These are phyloP conservation scores for Thalassia testudinum DNA, from an alignment of 116 monocot genomes.

Conservation along the genomic window DNA sequence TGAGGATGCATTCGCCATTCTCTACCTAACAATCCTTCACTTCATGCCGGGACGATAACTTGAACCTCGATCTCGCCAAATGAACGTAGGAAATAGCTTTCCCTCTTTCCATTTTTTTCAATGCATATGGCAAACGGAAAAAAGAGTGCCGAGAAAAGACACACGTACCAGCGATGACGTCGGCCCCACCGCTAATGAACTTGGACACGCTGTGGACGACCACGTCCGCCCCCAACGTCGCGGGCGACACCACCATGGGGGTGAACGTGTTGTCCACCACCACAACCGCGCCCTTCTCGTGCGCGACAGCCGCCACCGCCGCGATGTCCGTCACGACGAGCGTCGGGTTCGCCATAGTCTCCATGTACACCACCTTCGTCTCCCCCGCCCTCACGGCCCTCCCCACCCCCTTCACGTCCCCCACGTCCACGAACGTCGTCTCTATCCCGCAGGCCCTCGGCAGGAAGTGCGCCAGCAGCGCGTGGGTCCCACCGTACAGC, in stretches of 20 bases:
- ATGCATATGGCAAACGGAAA: no score
- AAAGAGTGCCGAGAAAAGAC: no score
- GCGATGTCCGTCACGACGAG: constrained; percentile 64
- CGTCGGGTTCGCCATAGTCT: constrained; percentile 79
- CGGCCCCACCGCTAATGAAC: constrained; percentile 82
- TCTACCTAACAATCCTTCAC: no score
- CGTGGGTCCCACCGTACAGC: constrained; percentile 92
- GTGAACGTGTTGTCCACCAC: constrained; percentile 95
- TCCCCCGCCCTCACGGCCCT: constrained; percentile 47
- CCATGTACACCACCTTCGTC: constrained; percentile 69
- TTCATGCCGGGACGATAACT: no score
- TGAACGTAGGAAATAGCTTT: no score
- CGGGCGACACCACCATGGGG: constrained; percentile 87
- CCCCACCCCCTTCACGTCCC: constrained; percentile 33
- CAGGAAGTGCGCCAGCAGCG: constrained; percentile 56
- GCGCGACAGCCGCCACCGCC: constrained; percentile 32
- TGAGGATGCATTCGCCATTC: no score
- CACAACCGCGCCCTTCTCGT: constrained; percentile 60
- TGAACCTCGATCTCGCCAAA: no score
- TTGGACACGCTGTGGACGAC: constrained; percentile 82
- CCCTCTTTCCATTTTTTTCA: no score
- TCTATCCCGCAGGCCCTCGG: constrained; percentile 41
- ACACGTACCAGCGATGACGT: constrained; percentile 85
- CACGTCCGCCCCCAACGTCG: constrained; percentile 74
- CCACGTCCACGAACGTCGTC: constrained; percentile 59